A percentile compares a stretch with the other conserved stretches of the same genome.
phyloP scores from a whole-genome alignment of 1,284 basidiomycete genomes.

The Cutaneotrichosporon cutaneum region DNA sequence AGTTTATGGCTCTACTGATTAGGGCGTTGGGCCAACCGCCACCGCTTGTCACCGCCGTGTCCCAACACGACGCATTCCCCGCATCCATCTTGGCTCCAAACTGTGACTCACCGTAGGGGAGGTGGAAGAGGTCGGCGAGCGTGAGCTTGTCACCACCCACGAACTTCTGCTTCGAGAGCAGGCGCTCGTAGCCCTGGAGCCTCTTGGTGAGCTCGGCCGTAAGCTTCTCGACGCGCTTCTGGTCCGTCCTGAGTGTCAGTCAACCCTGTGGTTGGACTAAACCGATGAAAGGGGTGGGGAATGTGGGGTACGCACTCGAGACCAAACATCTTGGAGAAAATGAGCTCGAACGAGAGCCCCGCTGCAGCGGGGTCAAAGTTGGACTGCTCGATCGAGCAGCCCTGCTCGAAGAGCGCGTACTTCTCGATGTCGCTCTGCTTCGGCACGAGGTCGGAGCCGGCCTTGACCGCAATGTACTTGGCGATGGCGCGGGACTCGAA shows the following conservation, averaged over 20 bases:
- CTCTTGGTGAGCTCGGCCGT: constrained; percentile 49
- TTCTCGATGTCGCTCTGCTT: constrained; percentile 50
- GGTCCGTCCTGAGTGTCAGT: constrained; percentile 34
- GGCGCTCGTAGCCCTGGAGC: constrained; percentile 58
- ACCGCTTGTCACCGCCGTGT: no score
- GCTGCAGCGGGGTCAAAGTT: constrained; percentile 59
- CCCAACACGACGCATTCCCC: no score
- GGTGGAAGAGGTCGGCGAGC: constrained; percentile 62
- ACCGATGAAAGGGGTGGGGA: no score
- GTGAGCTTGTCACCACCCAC: constrained; percentile 59
- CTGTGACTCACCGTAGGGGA: no score
- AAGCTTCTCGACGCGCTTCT: constrained; percentile 42
- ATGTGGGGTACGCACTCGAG: background rate
- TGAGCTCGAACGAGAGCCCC: constrained; percentile 54
- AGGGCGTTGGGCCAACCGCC: no score
- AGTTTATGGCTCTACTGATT: no score
- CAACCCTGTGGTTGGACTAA: no score
- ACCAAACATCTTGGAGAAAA: constrained; percentile 47
- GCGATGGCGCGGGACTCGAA: constrained; percentile 61
- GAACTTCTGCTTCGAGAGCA: constrained; percentile 59
- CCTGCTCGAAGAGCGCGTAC: constrained; percentile 60
- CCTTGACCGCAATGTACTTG: constrained; percentile 47
- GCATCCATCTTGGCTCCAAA: no score
- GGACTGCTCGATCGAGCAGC: constrained; percentile 55
- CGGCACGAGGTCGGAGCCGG: constrained; percentile 28